Evolutionary conservation across 208 protist genomes (phyloP).

Genomic region (Angomonas ambiguus): DNA sequence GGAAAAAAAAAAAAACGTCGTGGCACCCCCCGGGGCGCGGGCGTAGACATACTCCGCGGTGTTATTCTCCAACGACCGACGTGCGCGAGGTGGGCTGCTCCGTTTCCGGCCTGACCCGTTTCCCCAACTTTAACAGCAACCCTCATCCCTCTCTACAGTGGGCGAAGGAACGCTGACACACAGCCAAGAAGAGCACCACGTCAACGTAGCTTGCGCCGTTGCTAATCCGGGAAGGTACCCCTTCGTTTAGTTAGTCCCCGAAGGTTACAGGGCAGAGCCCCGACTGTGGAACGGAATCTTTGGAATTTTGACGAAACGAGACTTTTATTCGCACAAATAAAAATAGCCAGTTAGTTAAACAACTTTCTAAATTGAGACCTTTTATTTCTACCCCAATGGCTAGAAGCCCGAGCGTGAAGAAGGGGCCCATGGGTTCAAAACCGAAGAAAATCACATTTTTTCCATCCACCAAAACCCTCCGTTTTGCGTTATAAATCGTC

Average conservation of each 20-base stretch:
- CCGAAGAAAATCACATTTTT: background rate
- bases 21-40: slow-evolving; percentile 50
- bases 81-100: slow-evolving; percentile 83
- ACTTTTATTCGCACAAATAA: background rate
- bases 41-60: slow-evolving; percentile 75
- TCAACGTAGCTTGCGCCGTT: slow-evolving; percentile 78
- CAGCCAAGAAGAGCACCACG: slow-evolving; percentile 86
- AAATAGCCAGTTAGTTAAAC: background rate
- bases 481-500: too few relatives aligned
- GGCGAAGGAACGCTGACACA: slow-evolving; percentile 47
- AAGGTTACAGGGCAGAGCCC: slow-evolving; percentile 80
- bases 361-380: background rate
- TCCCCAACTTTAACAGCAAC: slow-evolving; percentile 62
- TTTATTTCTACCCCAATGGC: background rate
- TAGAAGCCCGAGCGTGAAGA: background rate
- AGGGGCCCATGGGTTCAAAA: background rate
- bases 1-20: slow-evolving; percentile 40
- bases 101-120: slow-evolving; percentile 85
- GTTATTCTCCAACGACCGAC: slow-evolving; percentile 84
- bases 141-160: slow-evolving; percentile 50
- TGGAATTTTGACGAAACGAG: background rate
- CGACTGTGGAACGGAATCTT: slow-evolving; percentile 22
- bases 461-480: too few relatives aligned
- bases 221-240: slow-evolving; percentile 57
- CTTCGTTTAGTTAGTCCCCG: slow-evolving; percentile 43